Conservation (phyloP, 306 rosid genomes). For the Vicia sativa region DNA sequence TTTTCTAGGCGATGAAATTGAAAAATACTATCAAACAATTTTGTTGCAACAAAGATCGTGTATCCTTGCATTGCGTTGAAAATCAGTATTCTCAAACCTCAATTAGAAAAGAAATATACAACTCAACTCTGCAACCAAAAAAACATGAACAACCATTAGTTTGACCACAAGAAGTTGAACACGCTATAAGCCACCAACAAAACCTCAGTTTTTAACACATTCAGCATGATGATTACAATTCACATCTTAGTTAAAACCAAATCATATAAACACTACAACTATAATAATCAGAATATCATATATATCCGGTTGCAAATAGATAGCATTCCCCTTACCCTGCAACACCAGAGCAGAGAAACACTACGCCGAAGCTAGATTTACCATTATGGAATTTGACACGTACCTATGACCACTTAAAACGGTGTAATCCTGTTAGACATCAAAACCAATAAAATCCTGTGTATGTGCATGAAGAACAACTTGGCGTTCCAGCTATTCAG, state of each 20-base stretch:
- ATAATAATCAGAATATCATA: constrained; percentile 6
- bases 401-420: constrained; percentile 61
- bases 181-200: constrained; percentile 17
- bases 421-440: constrained; percentile 54
- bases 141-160: constrained; percentile 42
- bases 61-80: constrained; percentile 55
- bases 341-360: constrained; percentile 3
- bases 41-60: constrained; percentile 45
- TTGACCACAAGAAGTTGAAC: constrained; percentile 22
- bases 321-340: constrained; percentile 11
- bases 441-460: constrained; percentile 56
- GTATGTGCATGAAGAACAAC: constrained; percentile 63
- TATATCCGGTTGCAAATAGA: not conserved
- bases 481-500: constrained; percentile 53
- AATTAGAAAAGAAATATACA: constrained; percentile 59
- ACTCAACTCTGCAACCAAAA: constrained; percentile 63
- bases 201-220: not conserved
- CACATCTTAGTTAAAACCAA: not conserved
- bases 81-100: constrained; percentile 56
- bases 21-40: constrained; percentile 51
- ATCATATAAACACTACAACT: not conserved
- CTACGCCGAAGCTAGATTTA: constrained; percentile 26
- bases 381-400: constrained; percentile 26
- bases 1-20: constrained; percentile 38
- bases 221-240: constrained; percentile 7